A percentile compares a stretch with the other conserved stretches of the same genome.
Evolutionary conservation across 2,329 filamentous ascomycete species (phyloP).

Genomic region (Sporothrix inflata): DNA sequence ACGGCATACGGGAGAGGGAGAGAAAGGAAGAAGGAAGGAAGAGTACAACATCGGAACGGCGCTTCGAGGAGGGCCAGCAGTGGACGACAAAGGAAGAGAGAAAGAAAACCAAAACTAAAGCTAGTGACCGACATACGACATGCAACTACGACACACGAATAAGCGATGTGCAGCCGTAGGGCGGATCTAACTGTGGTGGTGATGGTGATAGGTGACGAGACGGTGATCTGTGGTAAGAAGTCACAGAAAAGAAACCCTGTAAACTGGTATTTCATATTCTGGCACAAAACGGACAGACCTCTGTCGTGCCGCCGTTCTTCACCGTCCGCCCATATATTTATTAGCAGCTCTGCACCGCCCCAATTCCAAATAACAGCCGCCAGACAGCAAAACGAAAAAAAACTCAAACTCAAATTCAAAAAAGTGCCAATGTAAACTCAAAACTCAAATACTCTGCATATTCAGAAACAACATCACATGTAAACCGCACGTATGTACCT

Average conservation of each 20-base stretch:
- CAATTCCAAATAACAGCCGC: conserved; percentile 5
- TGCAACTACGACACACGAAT: neutral
- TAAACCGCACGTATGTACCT: neutral
- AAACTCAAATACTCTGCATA: neutral
- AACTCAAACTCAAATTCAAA: neutral
- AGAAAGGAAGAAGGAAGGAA: neutral
- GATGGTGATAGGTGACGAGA: neutral
- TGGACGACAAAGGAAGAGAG: neutral
- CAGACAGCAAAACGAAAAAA: neutral
- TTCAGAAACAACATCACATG: neutral
- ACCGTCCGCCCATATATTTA: neutral
- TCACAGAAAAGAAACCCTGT: neutral
- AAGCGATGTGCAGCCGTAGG: conserved; percentile 9
- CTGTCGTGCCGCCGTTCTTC: neutral
- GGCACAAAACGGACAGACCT: neutral
- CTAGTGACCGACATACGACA: neutral
- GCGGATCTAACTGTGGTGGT: neutral
- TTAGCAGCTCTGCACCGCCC: neutral
- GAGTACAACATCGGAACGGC: neutral
- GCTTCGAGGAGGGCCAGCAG: conserved; percentile 2
- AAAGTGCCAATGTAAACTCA: neutral
- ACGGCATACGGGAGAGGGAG: neutral
- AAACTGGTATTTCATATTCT: neutral
- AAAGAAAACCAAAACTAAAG: neutral
- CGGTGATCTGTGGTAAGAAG: neutral